Evolutionary conservation across 352 stramenopile species (phyloP).

Genomic region (Globisporangium lucens): DNA sequence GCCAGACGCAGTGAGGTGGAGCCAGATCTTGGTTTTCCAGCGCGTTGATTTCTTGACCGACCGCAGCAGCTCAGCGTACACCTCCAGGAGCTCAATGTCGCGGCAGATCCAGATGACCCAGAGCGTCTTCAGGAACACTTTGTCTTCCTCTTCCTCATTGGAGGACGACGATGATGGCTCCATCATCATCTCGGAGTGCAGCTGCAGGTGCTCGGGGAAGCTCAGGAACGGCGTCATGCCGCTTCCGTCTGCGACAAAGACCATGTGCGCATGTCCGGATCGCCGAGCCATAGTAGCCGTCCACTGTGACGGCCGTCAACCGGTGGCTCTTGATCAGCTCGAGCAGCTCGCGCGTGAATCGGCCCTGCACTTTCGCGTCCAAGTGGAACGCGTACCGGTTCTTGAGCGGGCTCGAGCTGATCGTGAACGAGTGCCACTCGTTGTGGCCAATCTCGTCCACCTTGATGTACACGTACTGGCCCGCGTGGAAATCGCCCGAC

Average conservation of each 20-base stretch:
- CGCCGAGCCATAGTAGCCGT: conserved; percentile 68
- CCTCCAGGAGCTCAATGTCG: conserved; percentile 41
- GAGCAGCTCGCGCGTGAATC: conserved; percentile 52
- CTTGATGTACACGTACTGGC: conserved; percentile 76
- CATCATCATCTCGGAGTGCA: conserved; percentile 23
- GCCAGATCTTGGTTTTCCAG: conserved; percentile 50
- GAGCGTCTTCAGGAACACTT: conserved; percentile 34
- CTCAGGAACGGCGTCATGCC: conserved; percentile 77
- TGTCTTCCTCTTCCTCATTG: conserved; percentile 17
- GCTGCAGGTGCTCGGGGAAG: conserved; percentile 48
- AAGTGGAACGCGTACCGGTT: conserved; percentile 42
- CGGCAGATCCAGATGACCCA: conserved; percentile 59
- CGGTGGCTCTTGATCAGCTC: conserved; percentile 40
- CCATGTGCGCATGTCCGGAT: conserved; percentile 52
- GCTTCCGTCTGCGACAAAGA: conserved; percentile 65
- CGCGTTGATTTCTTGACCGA: conserved; percentile 32
- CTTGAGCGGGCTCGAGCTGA: conserved; percentile 59
- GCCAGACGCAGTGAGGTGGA: conserved; percentile 37
- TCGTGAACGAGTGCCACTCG: conserved; percentile 75
- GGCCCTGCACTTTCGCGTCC: conserved; percentile 59
- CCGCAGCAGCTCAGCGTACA: conserved; percentile 40
- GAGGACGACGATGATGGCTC: conserved; percentile 11
- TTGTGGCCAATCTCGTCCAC: conserved; percentile 43
- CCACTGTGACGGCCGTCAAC: conserved; percentile 45
- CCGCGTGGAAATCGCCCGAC: conserved; percentile 36